Evolutionary conservation across 1,139 yeast genomes (phyloP), one percentile per base, ranked within the genome.

Genomic region (Candida tetrigidarum): DNA sequence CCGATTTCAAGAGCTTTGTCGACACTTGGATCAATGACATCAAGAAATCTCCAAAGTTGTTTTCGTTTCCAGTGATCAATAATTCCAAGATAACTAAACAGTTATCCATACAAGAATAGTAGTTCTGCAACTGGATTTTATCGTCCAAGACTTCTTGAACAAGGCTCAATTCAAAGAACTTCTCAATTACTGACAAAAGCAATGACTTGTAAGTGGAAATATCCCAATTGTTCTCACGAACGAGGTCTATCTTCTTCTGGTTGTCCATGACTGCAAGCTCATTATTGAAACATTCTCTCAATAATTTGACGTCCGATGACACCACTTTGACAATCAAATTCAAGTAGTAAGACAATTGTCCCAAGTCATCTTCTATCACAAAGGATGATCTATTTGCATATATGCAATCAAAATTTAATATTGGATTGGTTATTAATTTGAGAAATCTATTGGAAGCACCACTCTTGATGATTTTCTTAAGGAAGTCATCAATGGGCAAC

Each of bases 181-280:
- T 77, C 40, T 72, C 63, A n/a, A 83, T 53, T 2, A 80, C 63
- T 32, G 70, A 66, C 14, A 83, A 53, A 0, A 82, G 56, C 29
- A 86, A 67, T 5, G 81, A 76, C 52, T 83, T 83, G 58, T 85
- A 86, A 0, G 87, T 83, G 0, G 88, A 80, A 5, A 81, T 69
- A 45, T 78, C 80, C 82, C 83, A 77, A 11, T 65, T 60, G 46
- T 76, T 74, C 0, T 66, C 51, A 23, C 59, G 62, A 10, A 76
- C 60, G 2, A 74, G 58, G 11, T 58, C 57, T 42, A 63, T 60
- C 48, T 67, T 75, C 48, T 48, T 67, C 38, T 76, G 70, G 42
- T 71, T 73, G 59, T 73, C 82, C 54, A 83, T 69, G 0, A 80
- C 80, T 5, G 82, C 81, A 39, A 82, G 60, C 50, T 84, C 90